Evolutionary conservation across 108 stramenopile species (phyloP), one percentile per base, ranked within the genome.

Genomic region (Cyclotella distinguenda): DNA sequence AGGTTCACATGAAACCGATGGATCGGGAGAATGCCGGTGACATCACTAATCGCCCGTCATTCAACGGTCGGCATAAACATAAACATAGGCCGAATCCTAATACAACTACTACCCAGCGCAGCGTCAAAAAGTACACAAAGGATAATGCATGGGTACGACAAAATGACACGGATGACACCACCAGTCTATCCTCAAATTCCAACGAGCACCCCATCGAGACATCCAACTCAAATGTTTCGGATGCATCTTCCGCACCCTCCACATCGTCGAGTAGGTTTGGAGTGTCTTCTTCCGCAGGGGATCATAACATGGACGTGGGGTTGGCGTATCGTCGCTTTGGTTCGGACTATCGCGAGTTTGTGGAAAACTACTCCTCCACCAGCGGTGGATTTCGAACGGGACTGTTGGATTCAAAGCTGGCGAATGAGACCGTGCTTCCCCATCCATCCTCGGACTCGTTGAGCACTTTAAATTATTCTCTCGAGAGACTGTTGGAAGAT

Each of bases 101-200:
- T 38, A 38, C 12, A 12, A 38, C 8, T 10, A 10, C 12, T 38
- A 38, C 38, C 8, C 10, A 8, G 8, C 38, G 12, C 12, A 38
- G 12, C 12, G 38, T 8, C 38, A 38, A 38, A 3, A 39, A 36
- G 6, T 25, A 56, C 18, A 22, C 22, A 5, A 56, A 36, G 15
- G 38, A 56, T 7, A 22, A 39, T 21, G 38, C 36, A 10, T 52
- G 55, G 38, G 36, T 56, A 7, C 11, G 28, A 38, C 33, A 56
- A 39, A 56, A 7, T 22, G 38, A 39, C 11, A 56, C 38, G 1
- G 55, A 56, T 56, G 55, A 56, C 39, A 39, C 55, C 16, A 36
- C 38, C 34, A 56, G 55, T 36, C 55, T 56, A 21, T 56, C 55
- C 34, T 56, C 55, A 21, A 19, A 56, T 56, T 56, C 55, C 12